These are phyloP conservation scores for Lyophyllum shimeji DNA, from an alignment of 768 basidiomycete genomes.

Conservation along the genomic window DNA sequence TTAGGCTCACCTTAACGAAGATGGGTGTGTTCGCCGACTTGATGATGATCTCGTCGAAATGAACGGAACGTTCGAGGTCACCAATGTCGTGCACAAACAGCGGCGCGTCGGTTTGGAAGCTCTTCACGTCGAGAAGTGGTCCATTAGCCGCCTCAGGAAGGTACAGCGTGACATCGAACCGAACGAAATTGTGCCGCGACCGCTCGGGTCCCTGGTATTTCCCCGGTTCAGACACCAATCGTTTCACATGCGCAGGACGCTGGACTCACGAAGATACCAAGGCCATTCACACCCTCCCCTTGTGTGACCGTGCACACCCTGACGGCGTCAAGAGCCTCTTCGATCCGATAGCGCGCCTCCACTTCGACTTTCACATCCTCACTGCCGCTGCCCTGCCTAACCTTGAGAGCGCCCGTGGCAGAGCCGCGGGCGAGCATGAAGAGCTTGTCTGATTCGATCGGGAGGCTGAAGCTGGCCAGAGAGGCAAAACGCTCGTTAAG, in stretches of 20 bases:
- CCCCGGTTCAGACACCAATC: background rate
- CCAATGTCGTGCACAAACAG: constrained; percentile 40
- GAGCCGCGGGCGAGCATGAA: constrained; percentile 30
- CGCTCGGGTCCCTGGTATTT: constrained; percentile 18
- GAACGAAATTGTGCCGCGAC: constrained; percentile 11
- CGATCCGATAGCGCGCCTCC: constrained; percentile 20
- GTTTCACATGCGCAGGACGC: background rate
- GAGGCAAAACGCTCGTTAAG: constrained; percentile 3
- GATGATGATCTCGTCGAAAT: constrained; percentile 42
- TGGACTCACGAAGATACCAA: constrained; percentile 35
- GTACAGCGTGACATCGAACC: constrained; percentile 23
- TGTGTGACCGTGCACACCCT: constrained; percentile 24
- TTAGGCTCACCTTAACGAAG: constrained; percentile 30
- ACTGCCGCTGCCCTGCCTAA: constrained; percentile 19
- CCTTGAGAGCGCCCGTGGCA: constrained; percentile 23
- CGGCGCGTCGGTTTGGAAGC: constrained; percentile 44
- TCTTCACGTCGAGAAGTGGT: too few relatives aligned
- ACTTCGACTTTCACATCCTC: constrained; percentile 25
- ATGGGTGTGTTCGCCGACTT: constrained; percentile 34
- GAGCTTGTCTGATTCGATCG: constrained; percentile 24
- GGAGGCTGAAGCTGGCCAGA: constrained; percentile 23
- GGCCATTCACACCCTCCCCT: constrained; percentile 26
- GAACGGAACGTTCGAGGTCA: constrained; percentile 31
- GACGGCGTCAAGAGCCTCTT: constrained; percentile 20
- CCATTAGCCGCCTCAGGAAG: constrained; percentile 22